Evolutionary conservation across 208 protist species (phyloP).

Genomic region (Porcisia deanei): DNA sequence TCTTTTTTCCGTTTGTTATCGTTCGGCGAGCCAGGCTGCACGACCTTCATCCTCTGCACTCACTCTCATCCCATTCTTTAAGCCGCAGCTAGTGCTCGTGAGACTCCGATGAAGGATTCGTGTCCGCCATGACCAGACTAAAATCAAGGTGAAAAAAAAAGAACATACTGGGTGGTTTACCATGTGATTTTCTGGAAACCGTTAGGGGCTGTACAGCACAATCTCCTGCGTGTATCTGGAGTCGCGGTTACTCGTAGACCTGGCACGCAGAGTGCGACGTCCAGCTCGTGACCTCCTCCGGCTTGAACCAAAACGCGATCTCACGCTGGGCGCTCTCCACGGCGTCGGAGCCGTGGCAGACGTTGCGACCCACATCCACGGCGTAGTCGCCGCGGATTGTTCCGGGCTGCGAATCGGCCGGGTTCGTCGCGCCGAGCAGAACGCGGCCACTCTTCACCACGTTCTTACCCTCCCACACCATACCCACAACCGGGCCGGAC

Average conservation of each 20-base stretch:
- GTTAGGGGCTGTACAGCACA: not conserved
- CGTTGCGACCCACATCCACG: conserved; percentile 96
- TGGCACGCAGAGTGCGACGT: conserved; percentile 76
- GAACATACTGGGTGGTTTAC: not conserved
- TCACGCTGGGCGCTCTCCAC: conserved; percentile 94
- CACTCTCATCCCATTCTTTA: not conserved
- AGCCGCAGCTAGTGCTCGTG: not conserved
- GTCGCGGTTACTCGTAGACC: conserved; percentile 77
- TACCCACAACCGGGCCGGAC: conserved; percentile 96
- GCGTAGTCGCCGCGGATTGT: conserved; percentile 97
- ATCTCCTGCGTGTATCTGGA: not conserved
- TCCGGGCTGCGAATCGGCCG: conserved; percentile 91
- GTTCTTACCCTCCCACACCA: conserved; percentile 97
- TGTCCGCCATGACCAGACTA: not conserved
- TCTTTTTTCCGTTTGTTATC: not conserved
- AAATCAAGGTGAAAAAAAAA: conserved; percentile 12
- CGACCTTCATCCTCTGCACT: not conserved
- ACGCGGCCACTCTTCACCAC: conserved; percentile 93
- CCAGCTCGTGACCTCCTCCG: conserved; percentile 87
- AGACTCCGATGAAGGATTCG: not conserved
- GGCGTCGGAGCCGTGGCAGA: conserved; percentile 97
- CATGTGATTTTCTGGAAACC: not conserved
- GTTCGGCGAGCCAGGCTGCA: not conserved
- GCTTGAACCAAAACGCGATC: conserved; percentile 97
- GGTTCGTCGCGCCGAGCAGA: conserved; percentile 97